These are phyloP conservation scores for Cyanidiococcus yangmingshanensis DNA, from an alignment of 23 red algal species.

Conservation along the genomic window DNA sequence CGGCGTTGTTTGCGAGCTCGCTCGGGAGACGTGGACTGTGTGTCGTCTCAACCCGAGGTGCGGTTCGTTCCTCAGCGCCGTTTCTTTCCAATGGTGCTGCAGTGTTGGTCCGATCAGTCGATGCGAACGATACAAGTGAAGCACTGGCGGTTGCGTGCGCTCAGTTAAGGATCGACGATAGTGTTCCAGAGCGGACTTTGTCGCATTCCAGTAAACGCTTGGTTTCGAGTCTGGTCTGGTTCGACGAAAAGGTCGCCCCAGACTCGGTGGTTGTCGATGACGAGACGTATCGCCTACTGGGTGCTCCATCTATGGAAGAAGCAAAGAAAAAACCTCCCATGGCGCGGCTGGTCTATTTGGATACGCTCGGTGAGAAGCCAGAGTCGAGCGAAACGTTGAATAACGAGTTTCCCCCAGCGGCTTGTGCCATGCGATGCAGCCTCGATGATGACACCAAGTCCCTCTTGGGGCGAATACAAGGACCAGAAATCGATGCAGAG, in stretches of 20 bases:
- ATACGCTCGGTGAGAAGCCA: neutral
- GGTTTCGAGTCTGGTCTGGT: neutral
- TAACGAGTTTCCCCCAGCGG: neutral
- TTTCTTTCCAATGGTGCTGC: neutral
- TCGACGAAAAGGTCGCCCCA: neutral
- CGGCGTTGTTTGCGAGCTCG: neutral
- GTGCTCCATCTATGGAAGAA: neutral
- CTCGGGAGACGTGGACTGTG: neutral
- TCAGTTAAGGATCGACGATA: neutral
- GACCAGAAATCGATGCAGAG: neutral
- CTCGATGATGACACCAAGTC: neutral
- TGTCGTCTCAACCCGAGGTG: neutral
- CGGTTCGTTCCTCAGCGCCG: neutral
- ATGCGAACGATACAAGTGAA: neutral
- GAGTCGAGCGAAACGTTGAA: neutral
- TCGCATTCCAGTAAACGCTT: neutral
- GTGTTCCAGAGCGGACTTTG: neutral
- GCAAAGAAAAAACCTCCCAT: neutral
- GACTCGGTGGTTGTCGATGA: neutral
- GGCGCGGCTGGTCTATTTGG: neutral
- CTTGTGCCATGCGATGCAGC: neutral
- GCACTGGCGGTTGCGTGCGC: neutral
- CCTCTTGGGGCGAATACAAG: neutral
- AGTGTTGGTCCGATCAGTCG: neutral
- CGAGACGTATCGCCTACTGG: neutral